Evolutionary conservation across 139 green algal species (phyloP).

Genomic region (Chlamydomonas incerta): DNA sequence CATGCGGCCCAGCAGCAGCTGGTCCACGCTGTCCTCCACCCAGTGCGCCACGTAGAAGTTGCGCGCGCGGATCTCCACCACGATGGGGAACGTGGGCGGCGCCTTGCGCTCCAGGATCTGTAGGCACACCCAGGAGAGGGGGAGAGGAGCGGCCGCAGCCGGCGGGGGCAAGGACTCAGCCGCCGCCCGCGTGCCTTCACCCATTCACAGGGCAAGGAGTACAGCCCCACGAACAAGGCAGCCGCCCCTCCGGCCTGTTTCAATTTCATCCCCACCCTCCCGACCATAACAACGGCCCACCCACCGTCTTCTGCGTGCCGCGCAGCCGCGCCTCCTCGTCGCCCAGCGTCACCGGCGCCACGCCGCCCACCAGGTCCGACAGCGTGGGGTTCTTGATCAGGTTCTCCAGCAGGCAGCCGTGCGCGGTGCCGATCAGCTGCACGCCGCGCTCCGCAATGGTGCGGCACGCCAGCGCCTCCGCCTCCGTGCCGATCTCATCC

Average conservation of each 20-base stretch:
- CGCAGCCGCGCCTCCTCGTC: constrained; percentile 90
- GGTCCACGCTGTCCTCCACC: constrained; percentile 87
- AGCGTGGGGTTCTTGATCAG: constrained; percentile 96
- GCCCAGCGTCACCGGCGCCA: constrained; percentile 64
- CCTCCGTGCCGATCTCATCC: constrained; percentile 98
- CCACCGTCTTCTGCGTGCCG: constrained; percentile 93
- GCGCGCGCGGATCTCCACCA: constrained; percentile 95
- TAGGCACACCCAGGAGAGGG: too few species aligned
- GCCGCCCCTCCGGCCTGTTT: too few species aligned
- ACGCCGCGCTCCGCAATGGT: constrained; percentile 98
- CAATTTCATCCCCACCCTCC: too few species aligned
- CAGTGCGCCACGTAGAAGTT: constrained; percentile 89
- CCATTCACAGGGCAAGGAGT: too few species aligned
- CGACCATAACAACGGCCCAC: too few species aligned
- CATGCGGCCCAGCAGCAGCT: constrained; percentile 77
- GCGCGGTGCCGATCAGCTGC: constrained; percentile 94
- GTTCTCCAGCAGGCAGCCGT: constrained; percentile 97
- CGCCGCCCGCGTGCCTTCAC: too few species aligned
- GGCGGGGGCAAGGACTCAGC: too few species aligned
- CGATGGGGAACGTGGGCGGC: constrained; percentile 93
- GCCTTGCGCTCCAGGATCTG: constrained; percentile 86
- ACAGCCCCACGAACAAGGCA: too few species aligned
- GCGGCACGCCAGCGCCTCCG: constrained; percentile 94
- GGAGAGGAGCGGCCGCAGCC: too few species aligned
- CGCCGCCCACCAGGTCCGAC: constrained; percentile 62